Evolutionary conservation across 2,329 filamentous ascomycete genomes (phyloP), one percentile per base, ranked within the genome.

Genomic region (Chrysoporthe puriensis): DNA sequence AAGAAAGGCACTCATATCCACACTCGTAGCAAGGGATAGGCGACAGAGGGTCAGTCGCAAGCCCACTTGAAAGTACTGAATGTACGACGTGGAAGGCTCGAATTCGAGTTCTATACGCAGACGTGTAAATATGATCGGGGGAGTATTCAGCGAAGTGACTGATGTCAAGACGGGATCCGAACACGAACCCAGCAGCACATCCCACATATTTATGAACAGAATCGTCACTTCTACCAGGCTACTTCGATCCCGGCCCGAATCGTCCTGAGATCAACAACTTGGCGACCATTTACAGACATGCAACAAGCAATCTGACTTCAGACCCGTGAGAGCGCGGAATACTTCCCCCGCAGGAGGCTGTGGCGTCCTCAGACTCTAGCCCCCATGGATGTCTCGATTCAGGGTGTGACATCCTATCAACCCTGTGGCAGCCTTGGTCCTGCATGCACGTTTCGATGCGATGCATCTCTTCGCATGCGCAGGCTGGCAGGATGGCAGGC

Each of bases 381-480:
- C 36, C 26, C 14, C 43, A 40, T 50, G 59, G 44, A 13, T 40
- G 57, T 43, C 57, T 44, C 40, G 57, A 59, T 32, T 32, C n/a
- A 44, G 57, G 18, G 4, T n/a, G 34, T n/a, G 57, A 43, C 57
- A 43, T 9, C 57, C 34, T 59, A 43, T 43, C 57, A 40, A 43
- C 36, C 18, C 11, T 44, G 36, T 5, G 40, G 36, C 21, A 13
- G 57, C n/a, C n/a, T 36, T 13, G n/a, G 36, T 13, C 44, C 43
- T 62, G 59, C 21, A 50, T 62, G 59, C 44, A 46, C 13, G 18
- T 18, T 18, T 62, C 9, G 59, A 46, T 62, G 26, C 44, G 4
- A 50, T 40, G 43, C 44, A 62, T 44, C 44, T 62, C 59, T 26
- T 62, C 43, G n/a, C 44, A 61, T 44, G 21, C 16, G 16, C n/a